Evolutionary conservation across 1,284 basidiomycete genomes (phyloP).

Genomic region (Melampsora americana): DNA sequence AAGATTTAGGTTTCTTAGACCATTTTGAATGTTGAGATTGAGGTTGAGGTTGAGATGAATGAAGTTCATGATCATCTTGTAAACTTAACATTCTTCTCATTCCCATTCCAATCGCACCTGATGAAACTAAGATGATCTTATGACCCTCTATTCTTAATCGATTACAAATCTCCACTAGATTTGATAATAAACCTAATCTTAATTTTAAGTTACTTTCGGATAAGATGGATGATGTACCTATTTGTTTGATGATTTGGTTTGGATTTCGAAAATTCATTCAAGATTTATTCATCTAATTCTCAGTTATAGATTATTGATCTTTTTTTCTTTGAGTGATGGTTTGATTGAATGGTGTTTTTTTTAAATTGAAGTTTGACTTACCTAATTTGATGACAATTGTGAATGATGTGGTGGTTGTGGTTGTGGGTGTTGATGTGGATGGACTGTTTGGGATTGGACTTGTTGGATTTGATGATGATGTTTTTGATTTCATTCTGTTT

Average conservation of each 20-base stretch:
- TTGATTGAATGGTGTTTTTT: neutral
- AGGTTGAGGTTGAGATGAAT: neutral
- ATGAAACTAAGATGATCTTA: slow-evolving; percentile 89
- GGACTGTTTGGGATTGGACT: neutral
- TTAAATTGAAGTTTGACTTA: slow-evolving; percentile 53
- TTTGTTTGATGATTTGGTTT: slow-evolving; percentile 30
- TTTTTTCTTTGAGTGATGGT: slow-evolving; percentile 2
- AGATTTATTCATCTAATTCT: too few relatives aligned
- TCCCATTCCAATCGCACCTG: slow-evolving; percentile 93
- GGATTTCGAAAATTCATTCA: slow-evolving; percentile 18
- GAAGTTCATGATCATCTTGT: too few relatives aligned
- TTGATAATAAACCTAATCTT: slow-evolving; percentile 78
- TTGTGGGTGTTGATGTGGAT: too few relatives aligned
- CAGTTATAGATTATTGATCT: slow-evolving; percentile 26
- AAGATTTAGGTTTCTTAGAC: slow-evolving; percentile 71
- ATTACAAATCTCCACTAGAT: too few relatives aligned
- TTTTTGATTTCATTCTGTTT: too few relatives aligned
- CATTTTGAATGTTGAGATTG: slow-evolving; percentile 57
- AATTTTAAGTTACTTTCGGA: slow-evolving; percentile 81
- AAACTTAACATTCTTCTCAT: slow-evolving; percentile 71
- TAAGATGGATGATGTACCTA: slow-evolving; percentile 90
- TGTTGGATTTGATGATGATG: too few relatives aligned
- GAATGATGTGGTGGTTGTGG: slow-evolving; percentile 35
- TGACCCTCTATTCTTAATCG: slow-evolving; percentile 81
- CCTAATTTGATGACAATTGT: slow-evolving; percentile 85